These are phyloP conservation scores for Westerdykella aurantiaca DNA, from an alignment of 2,329 filamentous ascomycete genomes.

Conservation along the genomic window DNA sequence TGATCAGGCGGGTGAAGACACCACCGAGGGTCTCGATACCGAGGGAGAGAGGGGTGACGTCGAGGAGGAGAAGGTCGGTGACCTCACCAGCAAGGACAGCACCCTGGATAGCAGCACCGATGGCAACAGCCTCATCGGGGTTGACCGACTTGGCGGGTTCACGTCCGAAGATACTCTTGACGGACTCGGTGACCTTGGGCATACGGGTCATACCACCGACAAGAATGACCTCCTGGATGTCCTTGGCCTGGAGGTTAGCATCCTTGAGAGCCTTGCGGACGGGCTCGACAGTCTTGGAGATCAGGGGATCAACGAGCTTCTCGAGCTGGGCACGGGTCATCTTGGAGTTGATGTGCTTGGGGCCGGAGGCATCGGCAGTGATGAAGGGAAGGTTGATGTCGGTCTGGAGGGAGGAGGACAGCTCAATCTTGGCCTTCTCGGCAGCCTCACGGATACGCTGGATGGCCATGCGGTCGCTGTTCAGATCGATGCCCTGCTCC, in stretches of 20 bases:
- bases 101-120: slow-evolving; percentile 95
- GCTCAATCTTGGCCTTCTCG: slow-evolving; percentile 99
- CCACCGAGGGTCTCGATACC: slow-evolving; percentile 98
- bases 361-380: slow-evolving; percentile 88
- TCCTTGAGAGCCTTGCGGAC: slow-evolving; percentile 97
- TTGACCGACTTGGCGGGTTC: slow-evolving; percentile 98
- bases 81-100: slow-evolving; percentile 94
- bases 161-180: slow-evolving; percentile 94
- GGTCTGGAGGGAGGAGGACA: slow-evolving; percentile 90
- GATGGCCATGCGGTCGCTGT: slow-evolving; percentile 92
- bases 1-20: slow-evolving; percentile 97
- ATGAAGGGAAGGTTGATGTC: slow-evolving; percentile 99
- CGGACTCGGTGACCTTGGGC: slow-evolving; percentile 94
- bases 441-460: slow-evolving; percentile 98
- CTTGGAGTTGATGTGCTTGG: slow-evolving; percentile 98
- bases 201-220: slow-evolving; percentile 99
- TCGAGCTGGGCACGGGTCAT: slow-evolving; percentile 89
- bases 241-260: slow-evolving; percentile 81
- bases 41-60: slow-evolving; percentile 91
- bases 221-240: slow-evolving; percentile 95
- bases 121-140: slow-evolving; percentile 96
- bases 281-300: slow-evolving; percentile 79
- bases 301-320: slow-evolving; percentile 83
- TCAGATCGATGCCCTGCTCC: slow-evolving; percentile 85
- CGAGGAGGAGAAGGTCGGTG: slow-evolving; percentile 89